These are phyloP conservation scores for Cercospora brassicicola DNA, from an alignment of 2,329 filamentous ascomycete species.

Conservation along the genomic window DNA sequence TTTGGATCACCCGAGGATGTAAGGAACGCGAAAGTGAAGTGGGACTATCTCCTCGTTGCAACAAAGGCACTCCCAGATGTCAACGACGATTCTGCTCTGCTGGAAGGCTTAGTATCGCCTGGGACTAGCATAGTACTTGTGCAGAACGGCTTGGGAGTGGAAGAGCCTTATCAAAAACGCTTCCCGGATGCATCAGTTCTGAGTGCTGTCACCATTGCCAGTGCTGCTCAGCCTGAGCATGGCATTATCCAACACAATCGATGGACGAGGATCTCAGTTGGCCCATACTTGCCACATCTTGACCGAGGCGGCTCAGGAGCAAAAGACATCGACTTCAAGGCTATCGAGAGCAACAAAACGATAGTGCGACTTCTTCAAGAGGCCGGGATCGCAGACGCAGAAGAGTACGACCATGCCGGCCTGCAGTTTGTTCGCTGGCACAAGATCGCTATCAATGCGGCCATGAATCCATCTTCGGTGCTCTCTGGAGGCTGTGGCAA, in stretches of 20 bases:
- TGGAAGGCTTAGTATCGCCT: conserved; percentile 60
- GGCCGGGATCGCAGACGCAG: conserved; percentile 67
- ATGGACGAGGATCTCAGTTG: conserved; percentile 71
- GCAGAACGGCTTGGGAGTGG: conserved; percentile 71
- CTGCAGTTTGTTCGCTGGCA: conserved; percentile 73
- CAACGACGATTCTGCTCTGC: conserved; percentile 60
- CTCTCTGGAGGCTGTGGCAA: conserved; percentile 65
- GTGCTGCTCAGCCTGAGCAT: conserved; percentile 63
- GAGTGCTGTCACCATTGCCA: conserved; percentile 68
- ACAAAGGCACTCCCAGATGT: conserved; percentile 70
- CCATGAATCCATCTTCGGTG: conserved; percentile 72
- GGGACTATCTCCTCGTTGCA: conserved; percentile 69
- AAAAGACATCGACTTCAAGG: conserved; percentile 30
- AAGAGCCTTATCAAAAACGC: conserved; percentile 62
- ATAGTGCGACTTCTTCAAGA: conserved; percentile 58
- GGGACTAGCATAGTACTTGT: conserved; percentile 64
- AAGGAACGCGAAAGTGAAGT: conserved; percentile 46
- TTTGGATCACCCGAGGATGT: conserved; percentile 64
- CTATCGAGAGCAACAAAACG: conserved; percentile 45
- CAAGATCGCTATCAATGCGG: conserved; percentile 74
- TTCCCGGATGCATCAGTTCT: conserved; percentile 63
- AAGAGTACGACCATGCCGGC: conserved; percentile 63
- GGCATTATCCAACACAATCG: conserved; percentile 68
- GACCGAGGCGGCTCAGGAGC: conserved; percentile 37
- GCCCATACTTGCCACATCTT: conserved; percentile 60